phyloP scores from a whole-genome alignment of 495 filamentous ascomycete species.

The Trichoderma virens region DNA sequence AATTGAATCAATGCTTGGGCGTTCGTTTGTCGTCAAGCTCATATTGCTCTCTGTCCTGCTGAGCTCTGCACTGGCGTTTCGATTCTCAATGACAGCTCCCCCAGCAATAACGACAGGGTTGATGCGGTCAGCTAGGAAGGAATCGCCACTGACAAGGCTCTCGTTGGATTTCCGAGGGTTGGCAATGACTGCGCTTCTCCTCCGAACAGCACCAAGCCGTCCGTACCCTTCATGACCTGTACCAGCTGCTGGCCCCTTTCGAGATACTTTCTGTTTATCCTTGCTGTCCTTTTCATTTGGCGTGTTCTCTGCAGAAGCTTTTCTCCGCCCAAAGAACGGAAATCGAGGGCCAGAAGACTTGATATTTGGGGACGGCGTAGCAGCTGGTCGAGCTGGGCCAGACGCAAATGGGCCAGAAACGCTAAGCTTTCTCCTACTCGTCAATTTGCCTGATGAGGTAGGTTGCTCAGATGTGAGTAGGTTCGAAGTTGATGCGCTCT shows the following conservation, averaged over 20 bases:
- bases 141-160: conserved; percentile 34
- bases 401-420: conserved; percentile 21
- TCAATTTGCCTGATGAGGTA: conserved; percentile 27
- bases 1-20: conserved; percentile 45
- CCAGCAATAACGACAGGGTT: conserved; percentile 84
- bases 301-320: conserved; percentile 48
- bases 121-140: conserved; percentile 63
- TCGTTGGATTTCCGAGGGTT: conserved; percentile 44
- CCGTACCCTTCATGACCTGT: conserved; percentile 97
- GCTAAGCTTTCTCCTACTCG: neutral
- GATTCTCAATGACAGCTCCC: conserved; percentile 53
- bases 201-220: conserved; percentile 51
- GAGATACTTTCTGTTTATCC: conserved; percentile 45
- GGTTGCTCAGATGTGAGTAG: conserved; percentile 28
- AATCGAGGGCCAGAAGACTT: conserved; percentile 45
- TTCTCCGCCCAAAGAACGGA: conserved; percentile 69
- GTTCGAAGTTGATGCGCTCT: conserved; percentile 19
- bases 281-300: conserved; percentile 26
- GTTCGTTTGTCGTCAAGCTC: conserved; percentile 37
- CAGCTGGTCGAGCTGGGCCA: conserved; percentile 25
- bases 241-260: conserved; percentile 83
- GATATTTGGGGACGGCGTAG: conserved; percentile 43
- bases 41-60: conserved; percentile 56
- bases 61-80: conserved; percentile 46
- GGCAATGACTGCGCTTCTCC: conserved; percentile 51